phyloP scores from a whole-genome alignment of 1,139 yeast species.

The Sugiyamaella grinbergsii region DNA sequence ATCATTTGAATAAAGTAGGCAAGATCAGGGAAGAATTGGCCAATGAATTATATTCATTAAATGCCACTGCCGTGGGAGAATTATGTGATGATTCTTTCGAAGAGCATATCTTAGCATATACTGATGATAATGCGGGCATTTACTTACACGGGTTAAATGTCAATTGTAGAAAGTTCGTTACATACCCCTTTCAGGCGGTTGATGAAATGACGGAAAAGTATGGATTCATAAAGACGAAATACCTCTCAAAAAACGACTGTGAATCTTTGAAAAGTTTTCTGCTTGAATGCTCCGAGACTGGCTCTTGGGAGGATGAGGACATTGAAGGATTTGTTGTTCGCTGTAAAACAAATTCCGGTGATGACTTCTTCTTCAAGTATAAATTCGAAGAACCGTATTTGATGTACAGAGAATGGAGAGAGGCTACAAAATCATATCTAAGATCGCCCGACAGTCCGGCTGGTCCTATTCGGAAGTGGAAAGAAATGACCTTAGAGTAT shows the following conservation, averaged over 20 bases:
- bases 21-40: constrained; percentile 58
- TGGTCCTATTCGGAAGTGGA: constrained; percentile 28
- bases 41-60: constrained; percentile 49
- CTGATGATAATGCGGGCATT: constrained; percentile 68
- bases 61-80: constrained; percentile 87
- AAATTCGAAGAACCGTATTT: constrained; percentile 95
- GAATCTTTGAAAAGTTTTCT: constrained; percentile 54
- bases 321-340: constrained; percentile 94
- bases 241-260: constrained; percentile 46
- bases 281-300: constrained; percentile 61
- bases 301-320: constrained; percentile 69
- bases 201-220: constrained; percentile 60
- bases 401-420: constrained; percentile 88
- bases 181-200: constrained; percentile 65
- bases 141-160: constrained; percentile 86
- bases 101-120: constrained; percentile 86
- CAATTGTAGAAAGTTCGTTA: constrained; percentile 64
- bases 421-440: constrained; percentile 70
- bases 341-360: constrained; percentile 44
- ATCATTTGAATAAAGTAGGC: constrained; percentile 52
- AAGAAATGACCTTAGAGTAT: constrained; percentile 64
- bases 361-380: constrained; percentile 81
- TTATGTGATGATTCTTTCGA: constrained; percentile 91
- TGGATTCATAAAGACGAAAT: constrained; percentile 68
- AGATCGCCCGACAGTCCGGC: constrained; percentile 26